phyloP scores from a whole-genome alignment of 208 protist genomes.

The Crithidia thermophila region DNA sequence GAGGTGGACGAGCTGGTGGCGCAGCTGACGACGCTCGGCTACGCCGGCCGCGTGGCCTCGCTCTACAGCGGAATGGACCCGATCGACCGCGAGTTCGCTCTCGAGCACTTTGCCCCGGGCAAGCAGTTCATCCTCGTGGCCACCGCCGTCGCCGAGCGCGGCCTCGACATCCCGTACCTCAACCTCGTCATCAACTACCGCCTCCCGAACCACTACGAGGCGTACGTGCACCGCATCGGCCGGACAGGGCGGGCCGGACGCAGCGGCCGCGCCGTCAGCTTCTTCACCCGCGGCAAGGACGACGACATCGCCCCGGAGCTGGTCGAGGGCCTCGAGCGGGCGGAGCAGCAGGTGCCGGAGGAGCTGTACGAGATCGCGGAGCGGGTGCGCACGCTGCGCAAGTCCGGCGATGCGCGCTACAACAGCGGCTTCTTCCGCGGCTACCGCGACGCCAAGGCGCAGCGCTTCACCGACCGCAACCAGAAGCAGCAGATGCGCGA shows the following conservation, averaged over 20 bases:
- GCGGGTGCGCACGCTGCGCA: conserved; percentile 72
- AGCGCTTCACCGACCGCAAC: conserved; percentile 60
- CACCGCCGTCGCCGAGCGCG: conserved; percentile 88
- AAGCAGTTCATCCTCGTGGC: conserved; percentile 92
- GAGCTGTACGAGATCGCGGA: conserved; percentile 76
- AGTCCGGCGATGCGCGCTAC: conserved; percentile 63
- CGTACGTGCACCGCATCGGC: conserved; percentile 98
- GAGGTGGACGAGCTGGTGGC: conserved; percentile 90
- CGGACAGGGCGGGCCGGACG: conserved; percentile 86
- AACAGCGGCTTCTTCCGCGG: conserved; percentile 77
- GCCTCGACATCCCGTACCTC: conserved; percentile 98
- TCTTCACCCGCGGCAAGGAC: conserved; percentile 81
- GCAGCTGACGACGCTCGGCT: conserved; percentile 72
- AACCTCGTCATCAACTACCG: conserved; percentile 99
- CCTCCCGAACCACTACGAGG: conserved; percentile 98
- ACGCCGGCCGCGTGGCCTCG: conserved; percentile 77
- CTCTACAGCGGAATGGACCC: conserved; percentile 93
- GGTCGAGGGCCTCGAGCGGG: conserved; percentile 76
- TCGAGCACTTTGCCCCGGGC: conserved; percentile 83
- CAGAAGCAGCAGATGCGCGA: conserved; percentile 64
- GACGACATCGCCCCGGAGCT: conserved; percentile 87
- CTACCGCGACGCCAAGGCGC: conserved; percentile 67
- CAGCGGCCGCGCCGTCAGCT: conserved; percentile 82
- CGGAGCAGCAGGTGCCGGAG: conserved; percentile 75
- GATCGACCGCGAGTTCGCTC: conserved; percentile 87